Base-by-base conservation (phyloP, 345 rosid species). In the Heritiera fomes region DNA sequence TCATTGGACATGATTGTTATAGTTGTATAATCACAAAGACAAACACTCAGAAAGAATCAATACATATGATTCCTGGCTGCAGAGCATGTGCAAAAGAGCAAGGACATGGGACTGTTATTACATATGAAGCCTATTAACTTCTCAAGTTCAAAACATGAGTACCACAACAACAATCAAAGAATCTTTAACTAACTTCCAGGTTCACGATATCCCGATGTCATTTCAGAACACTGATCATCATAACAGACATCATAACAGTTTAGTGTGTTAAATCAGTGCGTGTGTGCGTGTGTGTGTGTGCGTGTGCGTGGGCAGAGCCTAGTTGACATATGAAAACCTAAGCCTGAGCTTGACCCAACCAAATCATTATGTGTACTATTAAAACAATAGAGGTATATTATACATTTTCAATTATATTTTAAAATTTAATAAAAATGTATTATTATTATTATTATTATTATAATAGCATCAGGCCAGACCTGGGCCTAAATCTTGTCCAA, bases 21-120 rank as follows among this genome's bases (percentile, higher is more conserved):
- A 70, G 41, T 14, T 49, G 59, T 13, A 30, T 14, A 71, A 50
- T 71, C 41, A 50, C 3, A 9, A 11, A 71, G 14, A 71, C 69
- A 64, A 64, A 64, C 20, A 64, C 56, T 71, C 13, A 14, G 41
- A 71, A 73, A 73, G 63, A 73, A 73, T 56, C 63, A 55, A 72
- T 23, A 40, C 49, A 56, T 34, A 56, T 73, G 32, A 53, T 73
- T 71, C 64, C 46, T 4, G 6, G 18, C 49, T 17, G 49, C 47
- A 73, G 61, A 17, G 32, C 6, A 53, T 12, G 20, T 28, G 3
- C 49, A 55, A 72, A 53, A 72, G 61, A 71, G 8, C 40, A 46
- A 49, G 75, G 55, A 28, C 10, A 70, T 70, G 40, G 40, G 56
- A 30, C 17, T 3, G n/a, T 28, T 71, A 71, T 13, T 11, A 30